Percentiles rank a stretch among this genome's conserved stretches.
These are phyloP conservation scores for Magnolia officinalis DNA, from an alignment of 164 flowering plant genomes.

Conservation along the genomic window DNA sequence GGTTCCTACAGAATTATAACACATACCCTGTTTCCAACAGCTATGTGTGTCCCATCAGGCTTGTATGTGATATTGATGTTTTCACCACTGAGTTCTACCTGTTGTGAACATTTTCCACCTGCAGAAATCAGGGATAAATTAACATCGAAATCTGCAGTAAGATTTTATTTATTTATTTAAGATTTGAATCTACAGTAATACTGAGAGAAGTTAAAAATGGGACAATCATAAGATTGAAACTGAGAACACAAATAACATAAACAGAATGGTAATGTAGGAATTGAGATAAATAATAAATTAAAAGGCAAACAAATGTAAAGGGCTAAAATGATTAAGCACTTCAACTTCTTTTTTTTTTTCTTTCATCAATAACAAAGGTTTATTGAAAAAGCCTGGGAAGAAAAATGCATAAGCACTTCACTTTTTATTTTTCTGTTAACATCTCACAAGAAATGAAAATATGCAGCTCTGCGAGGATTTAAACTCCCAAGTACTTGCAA, in stretches of 20 bases:
- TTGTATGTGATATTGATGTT: slow-evolving; percentile 91
- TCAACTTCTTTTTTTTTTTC: background rate
- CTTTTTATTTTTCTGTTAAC: background rate
- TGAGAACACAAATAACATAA: background rate
- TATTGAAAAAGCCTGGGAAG: background rate
- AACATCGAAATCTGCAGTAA: no score
- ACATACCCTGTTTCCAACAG: slow-evolving; percentile 93
- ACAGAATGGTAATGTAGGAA: background rate
- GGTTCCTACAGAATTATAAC: background rate
- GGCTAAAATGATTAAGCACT: background rate
- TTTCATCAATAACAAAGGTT: background rate
- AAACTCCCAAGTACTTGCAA: background rate
- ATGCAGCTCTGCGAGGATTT: background rate
- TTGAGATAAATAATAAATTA: no score
- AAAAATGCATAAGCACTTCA: background rate
- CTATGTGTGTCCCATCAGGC: slow-evolving; percentile 88
- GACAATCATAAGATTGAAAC: slow-evolving; percentile 1
- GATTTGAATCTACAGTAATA: background rate
- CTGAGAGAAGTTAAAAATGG: background rate
- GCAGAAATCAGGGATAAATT: slow-evolving; percentile 14
- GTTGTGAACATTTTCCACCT: slow-evolving; percentile 74
- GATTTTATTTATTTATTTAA: background rate
- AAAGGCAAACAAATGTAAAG: background rate
- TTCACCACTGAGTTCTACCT: slow-evolving; percentile 92
- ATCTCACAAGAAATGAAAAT: background rate